Percentiles rank a stretch among this genome's conserved stretches.
Conservation (phyloP, 305 asterid genomes). For the Lippia alba region DNA sequence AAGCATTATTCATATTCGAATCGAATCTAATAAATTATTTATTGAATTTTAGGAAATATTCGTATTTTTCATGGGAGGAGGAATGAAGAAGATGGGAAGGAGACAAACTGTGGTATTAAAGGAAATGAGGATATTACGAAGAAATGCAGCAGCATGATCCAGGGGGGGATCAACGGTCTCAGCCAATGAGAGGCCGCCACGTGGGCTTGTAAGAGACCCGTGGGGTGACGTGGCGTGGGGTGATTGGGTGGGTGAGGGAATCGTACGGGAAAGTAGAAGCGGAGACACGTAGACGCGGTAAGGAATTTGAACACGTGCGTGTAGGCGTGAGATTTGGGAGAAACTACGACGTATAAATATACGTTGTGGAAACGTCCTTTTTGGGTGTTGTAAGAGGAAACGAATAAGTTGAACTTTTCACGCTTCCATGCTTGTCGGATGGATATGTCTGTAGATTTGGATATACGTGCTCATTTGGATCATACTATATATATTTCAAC, state of each 20-base stretch:
- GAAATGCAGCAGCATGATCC: slow-evolving; percentile 12
- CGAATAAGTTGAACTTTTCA: too few species aligned
- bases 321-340: slow-evolving; percentile 50
- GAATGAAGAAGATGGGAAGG: background rate
- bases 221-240: slow-evolving; percentile 38
- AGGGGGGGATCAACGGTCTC: background rate
- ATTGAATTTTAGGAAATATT: too few species aligned
- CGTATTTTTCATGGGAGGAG: background rate
- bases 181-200: slow-evolving; percentile 36
- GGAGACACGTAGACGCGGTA: slow-evolving; percentile 52
- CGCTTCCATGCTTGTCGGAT: too few species aligned
- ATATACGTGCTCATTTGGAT: too few species aligned
- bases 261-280: slow-evolving; percentile 12
- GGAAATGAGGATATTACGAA: slow-evolving; percentile 33
- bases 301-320: slow-evolving; percentile 65
- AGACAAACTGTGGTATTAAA: slow-evolving; percentile 13
- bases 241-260: slow-evolving; percentile 22
- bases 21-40: too few species aligned
- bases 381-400: too few species aligned
- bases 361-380: too few species aligned
- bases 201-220: background rate
- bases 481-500: too few species aligned
- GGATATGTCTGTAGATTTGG: too few species aligned
- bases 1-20: too few species aligned
- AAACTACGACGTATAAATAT: background rate